Evolutionary conservation across 495 filamentous ascomycete species (phyloP).

Genomic region (Neurospora tetrasperma): DNA sequence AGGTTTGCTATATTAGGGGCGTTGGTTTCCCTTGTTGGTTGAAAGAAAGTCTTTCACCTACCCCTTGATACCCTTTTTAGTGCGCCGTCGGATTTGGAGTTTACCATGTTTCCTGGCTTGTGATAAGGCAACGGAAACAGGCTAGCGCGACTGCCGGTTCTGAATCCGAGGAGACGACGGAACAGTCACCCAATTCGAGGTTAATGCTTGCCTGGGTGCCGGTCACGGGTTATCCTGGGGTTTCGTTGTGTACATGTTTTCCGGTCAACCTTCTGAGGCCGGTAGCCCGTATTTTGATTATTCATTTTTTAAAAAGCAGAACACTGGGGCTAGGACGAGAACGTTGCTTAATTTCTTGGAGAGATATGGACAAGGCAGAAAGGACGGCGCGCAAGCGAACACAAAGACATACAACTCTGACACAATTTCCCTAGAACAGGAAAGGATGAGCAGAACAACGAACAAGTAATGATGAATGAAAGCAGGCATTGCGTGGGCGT

Average conservation of each 20-base stretch:
- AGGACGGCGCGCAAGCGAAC: neutral
- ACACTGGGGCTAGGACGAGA: neutral
- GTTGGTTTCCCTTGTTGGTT: neutral
- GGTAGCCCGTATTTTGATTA: neutral
- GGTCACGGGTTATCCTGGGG: neutral
- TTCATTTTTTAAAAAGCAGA: neutral
- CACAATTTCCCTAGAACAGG: neutral
- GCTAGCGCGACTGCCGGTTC: neutral
- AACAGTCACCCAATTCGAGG: neutral
- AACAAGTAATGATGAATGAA: neutral
- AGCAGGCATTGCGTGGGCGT: neutral
- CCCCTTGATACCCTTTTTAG: neutral
- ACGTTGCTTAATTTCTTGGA: neutral
- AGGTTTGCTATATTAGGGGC: neutral
- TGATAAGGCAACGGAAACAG: neutral
- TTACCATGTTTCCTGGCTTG: neutral
- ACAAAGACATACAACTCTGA: neutral
- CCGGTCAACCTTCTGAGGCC: neutral
- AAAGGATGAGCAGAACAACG: neutral
- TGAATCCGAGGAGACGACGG: neutral
- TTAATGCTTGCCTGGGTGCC: neutral
- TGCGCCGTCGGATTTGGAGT: neutral
- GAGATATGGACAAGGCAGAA: neutral
- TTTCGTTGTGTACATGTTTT: neutral
- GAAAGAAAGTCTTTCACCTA: neutral